A percentile compares a stretch with the other conserved stretches of the same genome.
phyloP scores from a whole-genome alignment of 768 basidiomycete species.

The Phylloporus arenicola region DNA sequence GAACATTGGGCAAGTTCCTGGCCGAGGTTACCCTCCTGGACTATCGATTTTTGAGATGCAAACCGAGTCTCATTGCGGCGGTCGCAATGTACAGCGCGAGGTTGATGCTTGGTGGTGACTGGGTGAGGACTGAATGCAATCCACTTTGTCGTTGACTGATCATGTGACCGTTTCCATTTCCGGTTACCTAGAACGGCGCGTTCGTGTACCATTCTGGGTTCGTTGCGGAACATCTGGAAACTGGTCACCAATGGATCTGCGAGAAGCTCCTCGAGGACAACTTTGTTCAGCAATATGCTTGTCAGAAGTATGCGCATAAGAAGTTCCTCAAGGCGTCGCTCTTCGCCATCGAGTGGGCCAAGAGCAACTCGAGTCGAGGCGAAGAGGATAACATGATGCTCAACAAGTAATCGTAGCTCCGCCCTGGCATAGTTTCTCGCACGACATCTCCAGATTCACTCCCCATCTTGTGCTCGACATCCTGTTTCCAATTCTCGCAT shows the following conservation, averaged over 20 bases:
- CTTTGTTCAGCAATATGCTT: conserved; percentile 83
- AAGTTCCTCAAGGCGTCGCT: conserved; percentile 91
- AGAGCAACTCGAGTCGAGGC: conserved; percentile 39
- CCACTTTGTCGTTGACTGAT: conserved; percentile 10
- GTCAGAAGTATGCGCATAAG: conserved; percentile 96
- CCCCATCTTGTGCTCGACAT: conserved; percentile 32
- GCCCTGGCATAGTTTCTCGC: conserved; percentile 16
- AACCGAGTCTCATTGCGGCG: conserved; percentile 90
- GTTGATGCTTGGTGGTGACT: conserved; percentile 89
- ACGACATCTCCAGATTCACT: conserved; percentile 22
- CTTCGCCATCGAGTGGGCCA: conserved; percentile 75
- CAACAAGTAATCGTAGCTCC: conserved; percentile 25
- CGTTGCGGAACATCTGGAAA: conserved; percentile 81
- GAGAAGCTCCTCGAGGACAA: conserved; percentile 76
- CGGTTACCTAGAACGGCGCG: conserved; percentile 61
- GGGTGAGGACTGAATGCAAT: conserved; percentile 60
- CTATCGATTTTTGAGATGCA: conserved; percentile 85
- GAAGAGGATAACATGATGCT: conserved; percentile 26
- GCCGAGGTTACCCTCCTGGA: conserved; percentile 95
- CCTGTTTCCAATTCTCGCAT: conserved; percentile 33
- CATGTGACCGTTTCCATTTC: conserved; percentile 32
- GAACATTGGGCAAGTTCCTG: conserved; percentile 95
- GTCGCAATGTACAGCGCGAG: conserved; percentile 96
- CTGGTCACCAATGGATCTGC: conserved; percentile 75
- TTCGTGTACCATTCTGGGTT: conserved; percentile 93